Evolutionary conservation across 176 grass and related monocot species (phyloP), one percentile per base, ranked within the genome.

Genomic region (Puya raimondii): DNA sequence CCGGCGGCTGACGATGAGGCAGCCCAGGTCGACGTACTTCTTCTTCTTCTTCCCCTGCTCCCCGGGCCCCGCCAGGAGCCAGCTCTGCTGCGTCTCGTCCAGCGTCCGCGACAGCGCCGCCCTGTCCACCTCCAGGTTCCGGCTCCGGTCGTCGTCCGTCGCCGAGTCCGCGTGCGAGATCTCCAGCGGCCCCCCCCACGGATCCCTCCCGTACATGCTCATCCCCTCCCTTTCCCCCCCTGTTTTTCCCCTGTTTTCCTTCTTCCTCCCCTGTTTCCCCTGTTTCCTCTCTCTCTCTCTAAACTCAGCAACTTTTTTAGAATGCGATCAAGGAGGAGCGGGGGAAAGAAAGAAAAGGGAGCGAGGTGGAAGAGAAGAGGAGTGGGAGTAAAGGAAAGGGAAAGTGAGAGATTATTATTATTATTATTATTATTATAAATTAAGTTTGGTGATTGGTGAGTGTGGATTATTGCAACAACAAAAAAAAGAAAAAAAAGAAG

Each of bases 71-170:
- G 92, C 88, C 4, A 96, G 85, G 47, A 96, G 85, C 92, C 92
- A 96, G 81, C 88, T 96, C 78, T 96, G 92, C 80, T 96, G 92
- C 70, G 92, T 96, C 83, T 96, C 88, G 65, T 96, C 88, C 10
- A 96, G 80, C 78, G 83, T 81, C 78, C 92, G 80, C 51, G 92
- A 91, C 49, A 91, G 53, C 70, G 92, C 88, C 51, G 69, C 92
- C 47, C 88, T 59, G 83, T 96, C 92, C 53, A 88, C 63, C 57
- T 96, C 92, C n/a, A 96, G 70, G 68, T 88, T 89, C 83, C 92
- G 78, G 92, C 92, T 96, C 47, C 92, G 85, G 78, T 96, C 92
- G 76, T 96, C 92, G 78, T 96, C 92, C 72, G 92, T 96, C 65
- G 85, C 85, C 48, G 92, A 96, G 85, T 91, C 92, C 16, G 70